Base-by-base conservation (phyloP, 2,329 filamentous ascomycete genomes). In the Botryotinia globosa region DNA sequence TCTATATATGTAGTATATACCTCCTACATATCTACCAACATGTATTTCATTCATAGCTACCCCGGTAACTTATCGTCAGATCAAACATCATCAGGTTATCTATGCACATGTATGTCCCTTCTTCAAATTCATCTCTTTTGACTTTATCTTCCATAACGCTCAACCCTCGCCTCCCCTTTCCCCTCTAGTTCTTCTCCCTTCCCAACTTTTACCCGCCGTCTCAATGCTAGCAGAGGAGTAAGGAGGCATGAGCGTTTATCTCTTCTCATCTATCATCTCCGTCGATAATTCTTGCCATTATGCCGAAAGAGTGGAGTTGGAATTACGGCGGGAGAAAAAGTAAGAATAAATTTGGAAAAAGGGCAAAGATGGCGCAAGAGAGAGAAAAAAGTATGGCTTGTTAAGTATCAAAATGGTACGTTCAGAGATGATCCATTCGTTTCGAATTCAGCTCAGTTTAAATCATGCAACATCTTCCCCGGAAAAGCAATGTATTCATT, bases 401-500 rank as follows among this genome's bases (percentile, higher is more conserved):
- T 34, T 29, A 25, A 34, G 16, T 8, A 14, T 22, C 42, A 45
- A 56, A 54, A 54, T 22, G 29, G 5, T 34, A 7, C 14, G 32
- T 66, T 39, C 20, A 0, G 25, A 54, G 34, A 29, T n/a, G 32
- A 67, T 66, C 16, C 63, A 66, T 66, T 18, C 32, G 45, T 66
- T 66, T 66, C 44, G 8, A 20, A 66, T 45, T 29, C 56, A 59
- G 29, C 37, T 9, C 39, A 20, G 4, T 34, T n/a, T 3, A 37
- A 10, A 16, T 18, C 37, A 61, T 44, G 51, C 67, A 69, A 62
- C 67, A 29, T n/a, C 25, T 44, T 69, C 20, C 39, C 54, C 34
- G 48, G 51, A 68, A 32, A 56, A 56, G 65, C n/a, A 68, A 56
- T 44, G 48, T 48, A 54, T 56, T n/a, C 25, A 56, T 56, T n/a